phyloP scores from a whole-genome alignment of 306 rosid species.

The Cucumis melo region DNA sequence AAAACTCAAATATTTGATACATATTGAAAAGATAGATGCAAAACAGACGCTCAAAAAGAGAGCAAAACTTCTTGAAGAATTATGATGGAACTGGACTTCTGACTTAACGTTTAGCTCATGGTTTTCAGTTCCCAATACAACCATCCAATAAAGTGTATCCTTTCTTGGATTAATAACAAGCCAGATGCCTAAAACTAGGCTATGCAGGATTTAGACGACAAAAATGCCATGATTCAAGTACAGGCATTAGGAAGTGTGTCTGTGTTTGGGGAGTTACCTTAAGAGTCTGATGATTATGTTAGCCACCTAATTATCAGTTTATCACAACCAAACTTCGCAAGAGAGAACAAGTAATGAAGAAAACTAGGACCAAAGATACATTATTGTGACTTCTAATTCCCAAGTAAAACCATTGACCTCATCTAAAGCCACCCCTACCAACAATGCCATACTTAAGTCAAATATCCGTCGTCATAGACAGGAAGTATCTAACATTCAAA shows the following conservation, averaged over 20 bases:
- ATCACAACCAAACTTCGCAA: neutral
- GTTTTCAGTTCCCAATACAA: neutral
- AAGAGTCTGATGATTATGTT: neutral
- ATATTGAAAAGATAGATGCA: neutral
- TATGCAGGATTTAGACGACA: neutral
- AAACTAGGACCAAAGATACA: neutral
- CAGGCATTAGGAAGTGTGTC: neutral
- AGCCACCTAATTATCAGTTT: neutral
- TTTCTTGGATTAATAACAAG: neutral
- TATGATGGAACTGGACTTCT: neutral
- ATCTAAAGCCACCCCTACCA: neutral
- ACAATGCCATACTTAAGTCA: neutral
- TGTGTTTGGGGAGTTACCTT: neutral
- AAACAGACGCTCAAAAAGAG: neutral
- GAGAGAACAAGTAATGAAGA: neutral
- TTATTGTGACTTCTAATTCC: neutral
- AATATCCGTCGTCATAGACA: neutral
- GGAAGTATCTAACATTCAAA: conserved; percentile 9
- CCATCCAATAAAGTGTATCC: neutral
- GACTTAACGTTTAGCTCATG: neutral
- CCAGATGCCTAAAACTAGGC: neutral
- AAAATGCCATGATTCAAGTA: neutral
- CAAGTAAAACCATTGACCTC: neutral
- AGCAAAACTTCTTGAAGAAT: neutral
- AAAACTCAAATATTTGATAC: neutral